Evolutionary conservation across 805 yeast species (phyloP).

Genomic region (Metahyphopichia silvanorum): DNA sequence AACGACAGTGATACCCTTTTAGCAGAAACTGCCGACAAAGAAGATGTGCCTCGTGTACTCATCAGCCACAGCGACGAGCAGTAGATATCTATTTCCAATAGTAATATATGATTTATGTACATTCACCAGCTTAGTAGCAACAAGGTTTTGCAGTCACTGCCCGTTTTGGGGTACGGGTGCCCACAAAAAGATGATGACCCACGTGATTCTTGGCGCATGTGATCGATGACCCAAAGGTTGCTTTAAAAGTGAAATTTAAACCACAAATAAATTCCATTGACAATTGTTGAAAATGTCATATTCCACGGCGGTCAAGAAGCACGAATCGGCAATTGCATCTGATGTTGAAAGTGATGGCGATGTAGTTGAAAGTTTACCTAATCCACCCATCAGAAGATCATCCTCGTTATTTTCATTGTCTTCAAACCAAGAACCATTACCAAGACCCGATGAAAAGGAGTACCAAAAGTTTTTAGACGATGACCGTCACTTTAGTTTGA

Average conservation of each 20-base stretch:
- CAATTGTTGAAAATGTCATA: background rate
- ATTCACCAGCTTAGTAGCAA: too few species aligned
- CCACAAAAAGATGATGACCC: too few species aligned
- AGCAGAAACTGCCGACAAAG: too few species aligned
- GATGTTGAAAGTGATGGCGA: conserved; percentile 34
- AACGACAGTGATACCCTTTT: background rate
- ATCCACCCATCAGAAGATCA: conserved; percentile 43
- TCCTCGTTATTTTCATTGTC: conserved; percentile 53
- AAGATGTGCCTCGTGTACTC: background rate
- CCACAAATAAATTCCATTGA: background rate
- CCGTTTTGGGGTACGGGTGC: too few species aligned
- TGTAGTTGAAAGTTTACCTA: conserved; percentile 9
- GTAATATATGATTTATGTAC: too few species aligned
- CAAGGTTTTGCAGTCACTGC: too few species aligned
- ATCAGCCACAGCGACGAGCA: too few species aligned
- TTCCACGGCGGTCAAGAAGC: conserved; percentile 18
- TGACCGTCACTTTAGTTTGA: conserved; percentile 78
- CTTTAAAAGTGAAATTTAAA: too few species aligned
- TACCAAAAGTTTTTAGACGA: conserved; percentile 79
- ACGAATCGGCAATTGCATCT: conserved; percentile 35
- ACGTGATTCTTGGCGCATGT: too few species aligned
- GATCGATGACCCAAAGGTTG: too few species aligned
- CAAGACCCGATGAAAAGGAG: conserved; percentile 75
- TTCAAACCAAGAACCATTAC: conserved; percentile 56
- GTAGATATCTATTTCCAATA: too few species aligned